Evolutionary conservation across 2,329 filamentous ascomycete genomes (phyloP), one percentile per base, ranked within the genome.

Genomic region (Tolypocladium capitatum): DNA sequence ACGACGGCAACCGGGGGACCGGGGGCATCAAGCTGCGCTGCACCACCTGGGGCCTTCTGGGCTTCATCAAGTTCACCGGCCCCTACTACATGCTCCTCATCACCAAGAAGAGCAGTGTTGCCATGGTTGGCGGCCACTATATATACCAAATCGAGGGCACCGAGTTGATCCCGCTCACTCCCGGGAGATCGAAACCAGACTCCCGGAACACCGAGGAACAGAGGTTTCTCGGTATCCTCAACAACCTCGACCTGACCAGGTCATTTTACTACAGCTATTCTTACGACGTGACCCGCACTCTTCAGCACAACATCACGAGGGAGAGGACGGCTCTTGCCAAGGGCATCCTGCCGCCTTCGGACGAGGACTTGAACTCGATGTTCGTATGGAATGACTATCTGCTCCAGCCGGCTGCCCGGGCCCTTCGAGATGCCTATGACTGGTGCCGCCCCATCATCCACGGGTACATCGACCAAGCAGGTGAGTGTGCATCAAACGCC

Each of bases 191-290:
- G 57, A 86, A 84, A 61, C 73, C 82, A n/a, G 88, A 96, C 53
- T 75, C 83, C 46, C 71, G 73, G 45, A 92, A 94, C 57, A 78
- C 86, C 0, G 91, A 97, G 62, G 92, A 98, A 66, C 81, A 85
- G 35, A 82, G 91, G 28, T 97, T 94, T 59, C 74, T 97, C 32
- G 77, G 80, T 27, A 97, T 96, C 46, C 73, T 98, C 41, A 89
- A 86, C 62, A 94, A 94, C 55, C 74, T 98, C 31, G 92, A 98
- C 63, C 69, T 98, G 51, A 89, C 85, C 0, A 78, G 85, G 48
- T 94, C 86, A 0, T 98, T 98, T 64, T 98, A 98, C 66, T 98
- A 96, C 70, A 96, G 91, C 68, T 96, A 96, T 63, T 94, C 91
- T 0, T 98, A 98, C 68, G 88, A 98, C 61, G 85, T 97, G 55